Evolutionary conservation across 1,139 yeast genomes (phyloP), one percentile per base, ranked within the genome.

Genomic region (Protomyces inundatus): DNA sequence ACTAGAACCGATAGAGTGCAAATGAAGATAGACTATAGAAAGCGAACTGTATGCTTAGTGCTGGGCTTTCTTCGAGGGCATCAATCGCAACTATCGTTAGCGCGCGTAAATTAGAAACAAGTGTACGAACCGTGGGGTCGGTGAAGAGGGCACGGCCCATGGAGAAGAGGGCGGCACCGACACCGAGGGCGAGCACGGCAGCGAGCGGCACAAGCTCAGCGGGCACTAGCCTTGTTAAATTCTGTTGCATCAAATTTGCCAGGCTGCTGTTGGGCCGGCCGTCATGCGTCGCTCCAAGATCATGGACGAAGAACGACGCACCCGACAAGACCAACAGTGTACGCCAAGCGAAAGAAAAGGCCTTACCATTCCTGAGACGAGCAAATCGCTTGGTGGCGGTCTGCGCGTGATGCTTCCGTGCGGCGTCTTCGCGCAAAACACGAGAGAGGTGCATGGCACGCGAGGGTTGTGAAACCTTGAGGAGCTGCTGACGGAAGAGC

Each of bases 131-230:
- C 10, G 62, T 58, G 7, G 62, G 62, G 23, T 58, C 62, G 35
- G 62, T 46, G 14, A 58, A 37, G 42, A 58, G 53, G 4, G 62
- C 62, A 32, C 62, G 62, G 53, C 62, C 62, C 62, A 58, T 58
- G 52, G 56, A 52, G 37, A 58, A 58, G 53, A 58, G 42, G 52
- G 55, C 62, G 42, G 62, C 62, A 34, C 62, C 62, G 46, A 58
- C 62, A 52, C 62, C 62, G 30, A 58, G 62, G 10, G 62, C 62
- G 35, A 58, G 62, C 12, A 58, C 62, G n/a, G 54, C 62, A 32
- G 62, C 62, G 51, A 58, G 56, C 10, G 62, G 62, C 35, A 58
- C 37, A 35, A 58, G 33, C 45, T 58, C 62, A 6, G 62, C 56
- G 10, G 62, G 62, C 14, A 58, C 62, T 58, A 51, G 10, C 42